phyloP scores from a whole-genome alignment of 2,329 filamentous ascomycete genomes.

The Polychaeton citri region DNA sequence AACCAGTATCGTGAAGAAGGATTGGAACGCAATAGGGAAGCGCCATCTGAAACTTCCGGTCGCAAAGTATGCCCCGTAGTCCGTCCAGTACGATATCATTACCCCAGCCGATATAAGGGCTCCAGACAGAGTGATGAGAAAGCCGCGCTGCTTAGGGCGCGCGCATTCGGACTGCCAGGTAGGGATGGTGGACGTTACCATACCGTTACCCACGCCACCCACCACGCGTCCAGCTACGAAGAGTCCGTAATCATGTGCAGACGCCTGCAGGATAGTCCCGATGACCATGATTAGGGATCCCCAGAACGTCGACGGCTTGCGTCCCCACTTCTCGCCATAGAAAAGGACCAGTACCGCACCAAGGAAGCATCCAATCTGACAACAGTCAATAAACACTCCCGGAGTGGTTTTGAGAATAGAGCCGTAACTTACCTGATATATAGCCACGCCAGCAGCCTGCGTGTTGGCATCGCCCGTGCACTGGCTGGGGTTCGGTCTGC shows the following conservation, averaged over 20 bases:
- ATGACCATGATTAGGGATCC: constrained; percentile 1
- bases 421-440: background rate
- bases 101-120: background rate
- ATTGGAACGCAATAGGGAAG: constrained; percentile 35
- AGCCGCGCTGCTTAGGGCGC: constrained; percentile 1
- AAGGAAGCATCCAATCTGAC: constrained; percentile 4
- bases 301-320: constrained; percentile 2
- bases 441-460: constrained; percentile 2
- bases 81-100: constrained; percentile 35
- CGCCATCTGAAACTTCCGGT: constrained; percentile 38
- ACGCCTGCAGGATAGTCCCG: background rate
- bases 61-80: constrained; percentile 28
- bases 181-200: constrained; percentile 1
- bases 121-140: background rate
- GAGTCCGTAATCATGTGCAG: background rate
- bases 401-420: background rate
- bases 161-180: constrained; percentile 2
- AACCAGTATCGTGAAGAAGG: constrained; percentile 2
- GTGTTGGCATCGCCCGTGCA: constrained; percentile 1
- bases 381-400: no score
- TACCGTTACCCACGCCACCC: constrained; percentile 1
- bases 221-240: background rate
- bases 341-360: constrained; percentile 4
- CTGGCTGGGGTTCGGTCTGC: constrained; percentile 1
- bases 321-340: constrained; percentile 3